Conservation (phyloP, 345 rosid species). For the Eucalyptus tenuipes region DNA sequence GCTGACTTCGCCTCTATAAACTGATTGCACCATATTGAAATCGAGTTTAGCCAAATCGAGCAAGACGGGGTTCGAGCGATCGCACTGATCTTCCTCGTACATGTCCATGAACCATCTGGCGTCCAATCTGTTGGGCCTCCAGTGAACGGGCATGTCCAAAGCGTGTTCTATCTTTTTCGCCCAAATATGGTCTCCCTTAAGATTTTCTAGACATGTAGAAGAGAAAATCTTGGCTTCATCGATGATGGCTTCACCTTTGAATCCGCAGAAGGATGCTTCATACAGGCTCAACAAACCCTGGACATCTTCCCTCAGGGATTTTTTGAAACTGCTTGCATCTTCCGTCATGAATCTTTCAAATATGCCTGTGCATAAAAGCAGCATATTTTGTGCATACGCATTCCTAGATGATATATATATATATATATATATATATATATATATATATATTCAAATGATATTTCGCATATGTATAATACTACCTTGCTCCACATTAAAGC, state of each 20-base stretch:
- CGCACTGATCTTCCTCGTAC: background rate
- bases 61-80: background rate
- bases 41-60: constrained; percentile 5
- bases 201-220: background rate
- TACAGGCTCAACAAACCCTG: constrained; percentile 4
- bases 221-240: constrained; percentile 2
- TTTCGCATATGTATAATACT: background rate
- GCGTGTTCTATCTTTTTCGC: background rate
- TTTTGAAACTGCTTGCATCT: background rate
- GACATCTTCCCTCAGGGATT: background rate
- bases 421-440: background rate
- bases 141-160: constrained; percentile 5
- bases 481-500: constrained; percentile 6
- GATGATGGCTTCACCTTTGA: constrained; percentile 1
- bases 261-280: constrained; percentile 7
- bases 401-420: background rate
- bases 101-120: constrained; percentile 5
- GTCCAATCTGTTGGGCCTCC: constrained; percentile 1
- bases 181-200: background rate
- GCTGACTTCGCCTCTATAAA: background rate
- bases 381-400: background rate
- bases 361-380: background rate
- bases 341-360: background rate
- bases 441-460: background rate
- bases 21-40: background rate